Evolutionary conservation across 169 alveolate species (phyloP).

Genomic region (Hepatocystis sp.): DNA sequence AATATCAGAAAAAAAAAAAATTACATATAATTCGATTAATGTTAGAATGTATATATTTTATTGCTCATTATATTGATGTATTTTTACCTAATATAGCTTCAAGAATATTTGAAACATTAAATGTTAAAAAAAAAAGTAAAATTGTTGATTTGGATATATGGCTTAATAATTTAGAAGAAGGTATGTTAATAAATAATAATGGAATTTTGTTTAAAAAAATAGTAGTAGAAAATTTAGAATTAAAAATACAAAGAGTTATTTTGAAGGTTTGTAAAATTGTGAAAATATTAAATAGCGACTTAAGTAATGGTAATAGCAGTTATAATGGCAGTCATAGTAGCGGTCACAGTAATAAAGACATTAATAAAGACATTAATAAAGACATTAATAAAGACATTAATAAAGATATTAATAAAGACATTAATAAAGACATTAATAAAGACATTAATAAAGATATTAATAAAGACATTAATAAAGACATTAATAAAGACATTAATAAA

Average conservation of each 20-base stretch:
- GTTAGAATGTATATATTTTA: conserved; percentile 91
- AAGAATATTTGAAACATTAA: conserved; percentile 84
- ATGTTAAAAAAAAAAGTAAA: conserved; percentile 78
- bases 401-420: too few species aligned
- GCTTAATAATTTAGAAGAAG: conserved; percentile 79
- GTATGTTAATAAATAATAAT: conserved; percentile 42
- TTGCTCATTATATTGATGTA: conserved; percentile 91
- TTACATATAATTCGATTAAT: conserved; percentile 87
- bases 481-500: too few species aligned
- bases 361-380: too few species aligned
- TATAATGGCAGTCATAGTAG: too few species aligned
- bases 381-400: too few species aligned
- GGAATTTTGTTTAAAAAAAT: conserved; percentile 58
- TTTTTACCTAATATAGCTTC: conserved; percentile 89
- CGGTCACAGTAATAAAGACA: too few species aligned
- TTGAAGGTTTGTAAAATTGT: conserved; percentile 56
- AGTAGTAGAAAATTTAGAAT: conserved; percentile 28
- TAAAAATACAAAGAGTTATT: conserved; percentile 60
- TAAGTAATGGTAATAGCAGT: too few species aligned
- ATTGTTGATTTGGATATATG: conserved; percentile 77
- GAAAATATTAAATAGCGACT: conserved; percentile 19
- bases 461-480: too few species aligned
- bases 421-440: too few species aligned
- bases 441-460: too few species aligned
- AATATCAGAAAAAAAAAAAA: conserved; percentile 76